Evolutionary conservation across 169 alveolate genomes (phyloP).

Genomic region (Babesia bovis): DNA sequence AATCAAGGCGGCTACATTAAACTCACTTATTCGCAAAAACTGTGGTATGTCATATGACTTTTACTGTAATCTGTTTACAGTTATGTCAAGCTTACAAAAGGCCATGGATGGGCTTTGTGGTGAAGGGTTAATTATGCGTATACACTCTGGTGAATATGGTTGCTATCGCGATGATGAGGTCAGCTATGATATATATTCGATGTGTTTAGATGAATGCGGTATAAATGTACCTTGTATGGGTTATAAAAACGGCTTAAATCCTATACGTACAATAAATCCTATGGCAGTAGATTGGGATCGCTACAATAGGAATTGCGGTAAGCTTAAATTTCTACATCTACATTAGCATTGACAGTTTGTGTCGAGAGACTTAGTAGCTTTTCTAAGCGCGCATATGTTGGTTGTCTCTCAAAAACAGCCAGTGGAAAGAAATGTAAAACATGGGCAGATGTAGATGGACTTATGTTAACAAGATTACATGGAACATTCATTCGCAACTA

Average conservation of each 20-base stretch:
- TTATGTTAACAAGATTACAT: neutral
- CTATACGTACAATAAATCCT: neutral
- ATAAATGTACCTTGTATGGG: conserved; percentile 13
- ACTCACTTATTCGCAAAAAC: neutral
- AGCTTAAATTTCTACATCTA: neutral
- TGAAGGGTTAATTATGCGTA: conserved; percentile 17
- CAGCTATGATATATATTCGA: neutral
- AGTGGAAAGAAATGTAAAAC: conserved; percentile 6
- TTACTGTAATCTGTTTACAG: neutral
- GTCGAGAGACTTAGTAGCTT: neutral
- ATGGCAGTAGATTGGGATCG: conserved; percentile 20
- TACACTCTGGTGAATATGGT: neutral
- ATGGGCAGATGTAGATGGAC: conserved; percentile 9
- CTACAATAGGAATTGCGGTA: conserved; percentile 31
- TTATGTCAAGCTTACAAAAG: conserved; percentile 28
- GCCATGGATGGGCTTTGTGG: conserved; percentile 35
- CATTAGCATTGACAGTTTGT: conserved; percentile 17
- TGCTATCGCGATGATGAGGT: conserved; percentile 10
- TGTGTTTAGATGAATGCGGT: conserved; percentile 59
- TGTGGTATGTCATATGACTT: neutral
- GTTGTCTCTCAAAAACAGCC: conserved; percentile 25
- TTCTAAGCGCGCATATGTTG: neutral
- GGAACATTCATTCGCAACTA: conserved; percentile 29
- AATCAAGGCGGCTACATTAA: neutral
- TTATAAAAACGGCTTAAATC: neutral